Evolutionary conservation across 768 basidiomycete genomes (phyloP).

Genomic region (Tylopilus cervinicoccineus): DNA sequence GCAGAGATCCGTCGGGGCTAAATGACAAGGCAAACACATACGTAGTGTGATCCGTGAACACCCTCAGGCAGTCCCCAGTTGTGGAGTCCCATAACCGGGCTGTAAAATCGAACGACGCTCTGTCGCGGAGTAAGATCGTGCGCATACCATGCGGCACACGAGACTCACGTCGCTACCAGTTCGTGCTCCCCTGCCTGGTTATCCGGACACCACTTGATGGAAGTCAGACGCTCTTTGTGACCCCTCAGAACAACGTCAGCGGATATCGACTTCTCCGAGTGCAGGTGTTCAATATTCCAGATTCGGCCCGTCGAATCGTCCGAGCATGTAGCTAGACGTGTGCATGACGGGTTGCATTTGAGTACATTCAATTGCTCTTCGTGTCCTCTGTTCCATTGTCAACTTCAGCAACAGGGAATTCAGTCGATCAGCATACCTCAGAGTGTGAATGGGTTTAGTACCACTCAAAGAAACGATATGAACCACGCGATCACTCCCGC

Average conservation of each 20-base stretch:
- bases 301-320: conserved; percentile 77
- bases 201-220: conserved; percentile 65
- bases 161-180: conserved; percentile 65
- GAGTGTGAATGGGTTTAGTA: conserved; percentile 52
- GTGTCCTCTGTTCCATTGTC: conserved; percentile 53
- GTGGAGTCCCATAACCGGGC: conserved; percentile 80
- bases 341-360: conserved; percentile 60
- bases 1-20: conserved; percentile 65
- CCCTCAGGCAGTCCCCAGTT: conserved; percentile 69
- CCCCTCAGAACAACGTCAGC: conserved; percentile 47
- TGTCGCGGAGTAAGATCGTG: conserved; percentile 26
- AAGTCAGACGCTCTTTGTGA: conserved; percentile 62
- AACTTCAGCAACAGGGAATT: background rate
- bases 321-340: conserved; percentile 73
- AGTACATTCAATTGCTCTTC: conserved; percentile 75
- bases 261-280: conserved; percentile 21
- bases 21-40: conserved; percentile 73
- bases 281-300: conserved; percentile 60
- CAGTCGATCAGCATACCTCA: conserved; percentile 45
- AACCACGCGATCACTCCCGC: conserved; percentile 65
- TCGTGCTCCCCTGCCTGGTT: conserved; percentile 48
- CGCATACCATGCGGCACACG: background rate
- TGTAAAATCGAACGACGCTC: conserved; percentile 78
- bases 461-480: conserved; percentile 56
- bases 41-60: conserved; percentile 67